Evolutionary conservation across 495 filamentous ascomycete species (phyloP).

Genomic region (Chaetomidium leptoderma): DNA sequence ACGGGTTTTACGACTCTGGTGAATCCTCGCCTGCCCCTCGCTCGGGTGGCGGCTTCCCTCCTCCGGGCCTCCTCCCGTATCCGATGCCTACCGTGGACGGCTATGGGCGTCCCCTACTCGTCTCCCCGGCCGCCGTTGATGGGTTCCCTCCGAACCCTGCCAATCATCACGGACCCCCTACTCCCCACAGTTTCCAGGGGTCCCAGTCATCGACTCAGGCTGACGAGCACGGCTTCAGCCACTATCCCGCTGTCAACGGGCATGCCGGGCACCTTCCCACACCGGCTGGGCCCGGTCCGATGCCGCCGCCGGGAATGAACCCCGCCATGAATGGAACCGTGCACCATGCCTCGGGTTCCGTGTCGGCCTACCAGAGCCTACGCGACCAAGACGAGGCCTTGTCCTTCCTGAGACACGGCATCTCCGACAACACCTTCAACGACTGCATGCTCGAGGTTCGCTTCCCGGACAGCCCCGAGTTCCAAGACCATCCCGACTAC

Average conservation of each 20-base stretch:
- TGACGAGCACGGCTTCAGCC: slow-evolving; percentile 32
- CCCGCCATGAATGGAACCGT: slow-evolving; percentile 11
- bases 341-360: background rate
- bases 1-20: slow-evolving; percentile 43
- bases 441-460: slow-evolving; percentile 50
- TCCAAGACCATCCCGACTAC: slow-evolving; percentile 46
- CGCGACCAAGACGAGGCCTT: slow-evolving; percentile 35
- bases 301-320: slow-evolving; percentile 15
- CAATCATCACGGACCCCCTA: slow-evolving; percentile 44
- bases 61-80: slow-evolving; percentile 33
- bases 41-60: slow-evolving; percentile 30
- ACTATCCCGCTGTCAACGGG: slow-evolving; percentile 23
- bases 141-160: slow-evolving; percentile 34
- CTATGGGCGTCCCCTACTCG: slow-evolving; percentile 33
- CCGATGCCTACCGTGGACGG: slow-evolving; percentile 35
- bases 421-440: slow-evolving; percentile 39
- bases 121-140: slow-evolving; percentile 34
- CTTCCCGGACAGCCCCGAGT: slow-evolving; percentile 34
- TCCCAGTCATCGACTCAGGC: slow-evolving; percentile 46
- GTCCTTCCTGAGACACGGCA: slow-evolving; percentile 37
- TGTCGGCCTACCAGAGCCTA: slow-evolving; percentile 8
- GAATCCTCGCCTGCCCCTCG: slow-evolving; percentile 46
- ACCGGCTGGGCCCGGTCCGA: slow-evolving; percentile 1
- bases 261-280: slow-evolving; percentile 17
- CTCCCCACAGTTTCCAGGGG: slow-evolving; percentile 52